Evolutionary conservation across 805 yeast genomes (phyloP).

Genomic region (Dipodascus albidus): DNA sequence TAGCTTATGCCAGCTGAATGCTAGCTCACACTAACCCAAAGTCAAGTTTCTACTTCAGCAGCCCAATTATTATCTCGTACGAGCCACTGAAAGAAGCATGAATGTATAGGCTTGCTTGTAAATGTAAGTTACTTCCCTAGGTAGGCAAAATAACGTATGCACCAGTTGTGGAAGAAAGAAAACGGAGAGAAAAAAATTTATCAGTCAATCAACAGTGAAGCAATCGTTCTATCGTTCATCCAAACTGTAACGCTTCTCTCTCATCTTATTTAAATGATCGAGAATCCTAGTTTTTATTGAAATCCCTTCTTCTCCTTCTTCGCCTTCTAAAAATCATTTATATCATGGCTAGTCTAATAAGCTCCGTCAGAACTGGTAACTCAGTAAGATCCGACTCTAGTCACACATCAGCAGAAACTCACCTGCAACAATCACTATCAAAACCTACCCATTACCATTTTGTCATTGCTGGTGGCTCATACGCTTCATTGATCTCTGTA

Average conservation of each 20-base stretch:
- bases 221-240: neutral
- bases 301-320: neutral
- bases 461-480: constrained; percentile 7
- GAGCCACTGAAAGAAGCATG: no score
- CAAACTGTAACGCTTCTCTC: neutral
- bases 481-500: constrained; percentile 1
- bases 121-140: no score
- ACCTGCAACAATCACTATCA: neutral
- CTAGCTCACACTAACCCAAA: no score
- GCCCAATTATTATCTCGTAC: no score
- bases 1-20: no score
- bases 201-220: no score
- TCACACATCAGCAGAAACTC: neutral
- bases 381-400: neutral
- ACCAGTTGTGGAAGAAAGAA: no score
- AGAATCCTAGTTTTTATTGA: neutral
- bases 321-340: neutral
- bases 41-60: no score
- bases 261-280: neutral
- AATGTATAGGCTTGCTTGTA: no score
- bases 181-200: no score
- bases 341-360: neutral
- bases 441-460: neutral
- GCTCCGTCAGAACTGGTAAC: neutral
- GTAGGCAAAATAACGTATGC: no score